Conservation (phyloP, 305 asterid species). For the Andrographis paniculata region DNA sequence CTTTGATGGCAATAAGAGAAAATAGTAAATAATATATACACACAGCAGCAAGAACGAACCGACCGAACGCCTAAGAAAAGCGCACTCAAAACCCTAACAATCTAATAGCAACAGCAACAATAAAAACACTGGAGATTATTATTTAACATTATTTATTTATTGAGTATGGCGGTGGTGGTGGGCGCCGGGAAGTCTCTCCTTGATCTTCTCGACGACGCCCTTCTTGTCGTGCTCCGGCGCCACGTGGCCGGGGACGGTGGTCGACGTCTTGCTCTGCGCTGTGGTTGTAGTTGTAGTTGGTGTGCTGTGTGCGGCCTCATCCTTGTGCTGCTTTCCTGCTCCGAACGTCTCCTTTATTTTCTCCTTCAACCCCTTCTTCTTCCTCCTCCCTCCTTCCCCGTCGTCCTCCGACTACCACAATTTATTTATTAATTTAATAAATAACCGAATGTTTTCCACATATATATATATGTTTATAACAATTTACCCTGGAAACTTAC, state of each 20-base stretch:
- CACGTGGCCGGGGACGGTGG: slow-evolving; percentile 22
- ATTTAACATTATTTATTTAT: no score
- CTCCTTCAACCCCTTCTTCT: slow-evolving; percentile 76
- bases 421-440: no score
- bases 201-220: slow-evolving; percentile 64
- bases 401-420: slow-evolving; percentile 64
- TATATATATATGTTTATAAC: no score
- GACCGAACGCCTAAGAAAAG: no score
- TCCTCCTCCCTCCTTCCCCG: slow-evolving; percentile 68
- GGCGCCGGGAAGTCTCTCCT: slow-evolving; percentile 72
- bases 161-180: slow-evolving; percentile 19
- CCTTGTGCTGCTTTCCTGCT: slow-evolving; percentile 35
- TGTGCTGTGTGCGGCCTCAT: slow-evolving; percentile 29
- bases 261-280: slow-evolving; percentile 18
- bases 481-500: slow-evolving; percentile 21
- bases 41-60: no score
- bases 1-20: no score
- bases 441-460: no score
- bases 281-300: slow-evolving; percentile 26
- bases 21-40: no score
- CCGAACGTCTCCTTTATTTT: slow-evolving; percentile 58
- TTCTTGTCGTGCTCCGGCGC: slow-evolving; percentile 56
- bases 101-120: no score
- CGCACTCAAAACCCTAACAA: no score
- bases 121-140: not conserved